Conservation (phyloP, 2,329 filamentous ascomycete genomes). For the Westerdykella aurantiaca region DNA sequence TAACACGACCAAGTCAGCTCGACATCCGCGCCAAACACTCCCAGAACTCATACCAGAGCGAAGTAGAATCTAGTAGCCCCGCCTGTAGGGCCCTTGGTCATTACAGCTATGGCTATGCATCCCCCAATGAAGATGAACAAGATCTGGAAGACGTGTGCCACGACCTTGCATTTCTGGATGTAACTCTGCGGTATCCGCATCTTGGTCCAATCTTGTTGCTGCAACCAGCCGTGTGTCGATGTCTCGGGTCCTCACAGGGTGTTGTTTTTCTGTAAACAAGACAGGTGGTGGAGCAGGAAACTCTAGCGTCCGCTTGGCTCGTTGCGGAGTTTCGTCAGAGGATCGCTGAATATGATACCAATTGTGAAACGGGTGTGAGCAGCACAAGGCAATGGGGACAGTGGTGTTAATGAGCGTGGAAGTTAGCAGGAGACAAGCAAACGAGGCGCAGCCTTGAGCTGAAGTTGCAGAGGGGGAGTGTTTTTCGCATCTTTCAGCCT, state of each 20-base stretch:
- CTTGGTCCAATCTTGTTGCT: conserved; percentile 4
- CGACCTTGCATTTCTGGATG: conserved; percentile 52
- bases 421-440: no score
- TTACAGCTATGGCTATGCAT: conserved; percentile 53
- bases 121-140: conserved; percentile 54
- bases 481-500: no score
- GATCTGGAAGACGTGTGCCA: conserved; percentile 50
- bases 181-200: conserved; percentile 44
- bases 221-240: neutral
- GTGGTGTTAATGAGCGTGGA: no score
- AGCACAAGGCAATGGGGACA: no score
- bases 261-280: neutral
- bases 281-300: neutral
- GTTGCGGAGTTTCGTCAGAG: no score
- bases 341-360: no score
- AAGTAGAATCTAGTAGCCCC: conserved; percentile 54
- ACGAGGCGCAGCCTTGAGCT: no score
- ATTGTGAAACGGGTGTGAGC: no score
- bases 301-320: no score
- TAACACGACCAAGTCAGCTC: conserved; percentile 18
- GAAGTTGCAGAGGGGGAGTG: no score
- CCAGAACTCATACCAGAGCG: conserved; percentile 45
- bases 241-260: neutral
- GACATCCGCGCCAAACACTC: conserved; percentile 4
- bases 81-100: conserved; percentile 51